Percentiles rank a stretch among this genome's conserved stretches.
Conservation (phyloP, 371 early-diverging fungal genomes). For the Mortierella sp. region DNA sequence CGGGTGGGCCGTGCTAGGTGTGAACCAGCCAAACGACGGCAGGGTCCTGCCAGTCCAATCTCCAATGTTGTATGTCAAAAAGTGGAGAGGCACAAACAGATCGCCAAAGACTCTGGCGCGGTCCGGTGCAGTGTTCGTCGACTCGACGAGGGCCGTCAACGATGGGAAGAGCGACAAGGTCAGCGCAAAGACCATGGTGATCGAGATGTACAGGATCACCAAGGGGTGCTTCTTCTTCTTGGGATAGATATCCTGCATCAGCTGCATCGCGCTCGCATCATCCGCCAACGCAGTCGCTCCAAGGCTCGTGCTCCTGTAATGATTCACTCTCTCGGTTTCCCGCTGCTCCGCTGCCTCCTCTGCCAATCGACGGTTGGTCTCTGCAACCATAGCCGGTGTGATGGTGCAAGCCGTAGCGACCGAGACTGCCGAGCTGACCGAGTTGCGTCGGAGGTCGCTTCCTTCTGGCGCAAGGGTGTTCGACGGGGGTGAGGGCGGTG, state of each 20-base stretch:
- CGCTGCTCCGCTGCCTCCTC: slow-evolving; percentile 26
- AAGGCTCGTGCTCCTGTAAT: slow-evolving; percentile 44
- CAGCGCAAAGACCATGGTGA: slow-evolving; percentile 72
- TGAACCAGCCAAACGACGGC: slow-evolving; percentile 52
- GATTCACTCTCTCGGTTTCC: slow-evolving; percentile 27
- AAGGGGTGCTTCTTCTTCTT: slow-evolving; percentile 57
- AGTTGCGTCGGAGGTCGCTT: slow-evolving; percentile 34
- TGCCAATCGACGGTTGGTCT: slow-evolving; percentile 29
- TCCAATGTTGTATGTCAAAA: slow-evolving; percentile 80
- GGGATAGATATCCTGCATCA: slow-evolving; percentile 58
- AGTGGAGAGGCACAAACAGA: slow-evolving; percentile 82
- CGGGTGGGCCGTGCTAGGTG: slow-evolving; percentile 56
- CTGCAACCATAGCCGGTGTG: slow-evolving; percentile 49
- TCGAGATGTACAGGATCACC: slow-evolving; percentile 63
- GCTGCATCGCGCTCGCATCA: slow-evolving; percentile 37
- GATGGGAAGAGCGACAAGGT: slow-evolving; percentile 86
- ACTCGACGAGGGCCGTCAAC: slow-evolving; percentile 78
- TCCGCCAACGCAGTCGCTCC: slow-evolving; percentile 44
- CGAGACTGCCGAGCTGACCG: slow-evolving; percentile 24
- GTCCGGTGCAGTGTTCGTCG: slow-evolving; percentile 56
- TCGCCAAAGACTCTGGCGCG: slow-evolving; percentile 63
- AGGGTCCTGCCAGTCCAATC: slow-evolving; percentile 82
- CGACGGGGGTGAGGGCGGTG: slow-evolving; percentile 23
- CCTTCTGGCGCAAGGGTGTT: slow-evolving; percentile 9
- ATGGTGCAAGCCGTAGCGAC: slow-evolving; percentile 32